Conservation (phyloP, 129 eudicot genomes). For the Tagetes patula region DNA sequence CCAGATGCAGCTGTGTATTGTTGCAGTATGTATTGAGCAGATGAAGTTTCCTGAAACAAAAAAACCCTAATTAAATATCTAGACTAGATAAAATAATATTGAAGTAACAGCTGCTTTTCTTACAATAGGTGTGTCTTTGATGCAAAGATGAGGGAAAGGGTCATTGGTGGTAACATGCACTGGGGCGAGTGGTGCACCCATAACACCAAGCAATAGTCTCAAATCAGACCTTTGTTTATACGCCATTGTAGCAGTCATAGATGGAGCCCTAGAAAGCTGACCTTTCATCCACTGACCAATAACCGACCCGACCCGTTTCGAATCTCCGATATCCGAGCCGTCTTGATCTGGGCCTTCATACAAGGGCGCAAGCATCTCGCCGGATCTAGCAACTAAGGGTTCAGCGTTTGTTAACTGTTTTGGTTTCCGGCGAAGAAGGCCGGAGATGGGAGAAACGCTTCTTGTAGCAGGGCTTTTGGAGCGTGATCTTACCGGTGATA, state of each 20-base stretch:
- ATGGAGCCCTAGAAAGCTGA: constrained; percentile 66
- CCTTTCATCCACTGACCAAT: constrained; percentile 75
- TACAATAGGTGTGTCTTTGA: constrained; percentile 89
- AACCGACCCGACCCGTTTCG: constrained; percentile 73
- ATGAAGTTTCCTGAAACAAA: constrained; percentile 75
- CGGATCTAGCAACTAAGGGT: constrained; percentile 49
- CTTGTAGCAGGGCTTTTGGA: constrained; percentile 58
- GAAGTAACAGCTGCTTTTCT: neutral
- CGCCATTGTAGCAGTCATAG: constrained; percentile 47
- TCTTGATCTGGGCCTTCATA: constrained; percentile 89
- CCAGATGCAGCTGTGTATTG: constrained; percentile 90
- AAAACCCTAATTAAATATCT: neutral
- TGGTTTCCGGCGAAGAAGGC: constrained; percentile 39
- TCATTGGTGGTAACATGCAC: constrained; percentile 65
- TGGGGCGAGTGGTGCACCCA: constrained; percentile 93
- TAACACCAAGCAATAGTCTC: constrained; percentile 79
- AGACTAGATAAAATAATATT: too few relatives aligned
- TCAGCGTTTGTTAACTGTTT: constrained; percentile 40
- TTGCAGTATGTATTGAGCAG: constrained; percentile 89
- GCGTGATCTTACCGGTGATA: constrained; percentile 74
- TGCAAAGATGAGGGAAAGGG: constrained; percentile 76
- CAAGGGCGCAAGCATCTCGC: constrained; percentile 66
- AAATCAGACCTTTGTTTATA: constrained; percentile 65
- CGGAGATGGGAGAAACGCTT: constrained; percentile 41
- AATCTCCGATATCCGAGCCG: constrained; percentile 53